Conservation (phyloP, 2,329 filamentous ascomycete genomes). For the Claviceps maximensis region DNA sequence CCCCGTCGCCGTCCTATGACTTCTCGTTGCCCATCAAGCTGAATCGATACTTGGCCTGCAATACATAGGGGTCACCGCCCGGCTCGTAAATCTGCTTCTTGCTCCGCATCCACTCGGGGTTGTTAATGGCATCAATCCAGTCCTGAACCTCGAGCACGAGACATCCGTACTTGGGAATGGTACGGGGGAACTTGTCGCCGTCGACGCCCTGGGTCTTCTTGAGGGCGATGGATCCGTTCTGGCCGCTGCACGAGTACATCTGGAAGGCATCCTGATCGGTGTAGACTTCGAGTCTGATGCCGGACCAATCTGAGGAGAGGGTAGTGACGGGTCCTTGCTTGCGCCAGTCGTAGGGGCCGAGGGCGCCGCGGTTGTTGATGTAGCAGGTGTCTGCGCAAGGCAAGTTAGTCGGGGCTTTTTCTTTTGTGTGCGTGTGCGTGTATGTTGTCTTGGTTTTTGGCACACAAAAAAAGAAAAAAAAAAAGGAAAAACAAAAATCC, state of each 20-base stretch:
- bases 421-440: too few species aligned
- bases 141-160: slow-evolving; percentile 86
- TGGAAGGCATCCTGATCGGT: slow-evolving; percentile 81
- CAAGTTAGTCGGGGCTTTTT: background rate
- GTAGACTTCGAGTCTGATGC: slow-evolving; percentile 70
- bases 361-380: slow-evolving; percentile 48
- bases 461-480: too few species aligned
- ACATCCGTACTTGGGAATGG: slow-evolving; percentile 66
- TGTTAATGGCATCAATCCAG: slow-evolving; percentile 88
- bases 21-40: slow-evolving; percentile 24
- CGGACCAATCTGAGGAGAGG: slow-evolving; percentile 61
- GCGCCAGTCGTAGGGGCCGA: slow-evolving; percentile 51
- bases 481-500: too few species aligned
- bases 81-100: slow-evolving; percentile 46
- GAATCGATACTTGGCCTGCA: slow-evolving; percentile 49
- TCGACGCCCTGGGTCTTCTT: slow-evolving; percentile 57
- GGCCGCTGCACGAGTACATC: slow-evolving; percentile 69
- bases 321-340: slow-evolving; percentile 46
- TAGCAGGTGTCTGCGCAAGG: slow-evolving; percentile 47
- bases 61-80: slow-evolving; percentile 45
- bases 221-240: slow-evolving; percentile 57
- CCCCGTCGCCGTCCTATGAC: background rate
- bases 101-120: slow-evolving; percentile 68
- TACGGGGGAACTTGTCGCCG: slow-evolving; percentile 37
- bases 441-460: too few species aligned